phyloP scores from a whole-genome alignment of 2,329 filamentous ascomycete genomes.

The Alternaria sp. region DNA sequence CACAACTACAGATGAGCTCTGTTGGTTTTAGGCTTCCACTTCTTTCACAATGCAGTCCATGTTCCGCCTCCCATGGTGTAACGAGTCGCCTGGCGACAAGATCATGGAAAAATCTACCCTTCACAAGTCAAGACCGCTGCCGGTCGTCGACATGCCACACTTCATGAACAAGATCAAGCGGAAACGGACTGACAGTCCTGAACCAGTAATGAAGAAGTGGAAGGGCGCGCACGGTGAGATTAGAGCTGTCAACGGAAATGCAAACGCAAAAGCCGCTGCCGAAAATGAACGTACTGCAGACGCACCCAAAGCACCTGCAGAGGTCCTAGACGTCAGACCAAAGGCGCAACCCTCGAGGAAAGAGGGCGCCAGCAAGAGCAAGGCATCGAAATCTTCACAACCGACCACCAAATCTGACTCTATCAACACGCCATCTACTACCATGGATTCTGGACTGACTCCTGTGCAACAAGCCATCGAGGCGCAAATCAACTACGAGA shows the following conservation, averaged over 20 bases:
- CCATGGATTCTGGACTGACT: slow-evolving; percentile 50
- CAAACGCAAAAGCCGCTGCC: slow-evolving; percentile 24
- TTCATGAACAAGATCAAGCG: slow-evolving; percentile 65
- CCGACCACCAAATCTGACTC: slow-evolving; percentile 33
- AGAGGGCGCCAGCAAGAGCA: slow-evolving; percentile 44
- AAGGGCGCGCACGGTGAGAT: slow-evolving; percentile 48
- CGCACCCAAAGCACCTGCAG: slow-evolving; percentile 27
- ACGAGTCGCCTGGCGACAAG: slow-evolving; percentile 53
- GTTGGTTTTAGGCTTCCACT: slow-evolving; percentile 48
- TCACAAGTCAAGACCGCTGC: slow-evolving; percentile 54
- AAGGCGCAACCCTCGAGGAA: slow-evolving; percentile 43
- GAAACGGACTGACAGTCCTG: slow-evolving; percentile 63
- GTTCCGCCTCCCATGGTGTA: slow-evolving; percentile 61
- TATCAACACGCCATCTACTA: slow-evolving; percentile 31
- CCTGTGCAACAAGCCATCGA: slow-evolving; percentile 77
- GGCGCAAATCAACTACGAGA: slow-evolving; percentile 89
- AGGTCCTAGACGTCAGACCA: slow-evolving; percentile 36
- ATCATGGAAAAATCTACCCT: slow-evolving; percentile 55
- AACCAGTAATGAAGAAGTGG: slow-evolving; percentile 53
- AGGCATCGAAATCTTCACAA: slow-evolving; percentile 34
- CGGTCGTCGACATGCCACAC: slow-evolving; percentile 56
- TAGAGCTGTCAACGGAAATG: slow-evolving; percentile 28
- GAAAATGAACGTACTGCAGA: slow-evolving; percentile 27
- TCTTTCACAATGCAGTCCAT: slow-evolving; percentile 59
- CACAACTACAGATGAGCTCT: slow-evolving; percentile 52